Conservation (phyloP, 2,329 filamentous ascomycete genomes). For the Drechslerella dactyloides region DNA sequence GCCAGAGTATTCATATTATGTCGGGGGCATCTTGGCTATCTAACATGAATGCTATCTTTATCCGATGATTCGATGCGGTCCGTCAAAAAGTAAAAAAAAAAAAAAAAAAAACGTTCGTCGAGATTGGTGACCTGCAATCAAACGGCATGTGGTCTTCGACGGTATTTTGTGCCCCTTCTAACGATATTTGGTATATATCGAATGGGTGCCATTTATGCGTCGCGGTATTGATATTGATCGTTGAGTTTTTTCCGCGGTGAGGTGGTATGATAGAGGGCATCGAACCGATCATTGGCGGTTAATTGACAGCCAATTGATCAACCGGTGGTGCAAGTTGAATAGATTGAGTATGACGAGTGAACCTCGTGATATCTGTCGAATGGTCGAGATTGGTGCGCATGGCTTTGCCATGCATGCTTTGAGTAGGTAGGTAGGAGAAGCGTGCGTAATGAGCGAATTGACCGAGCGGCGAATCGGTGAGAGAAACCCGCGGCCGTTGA, state of each 20-base stretch:
- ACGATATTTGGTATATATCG: neutral
- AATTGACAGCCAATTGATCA: too few species aligned
- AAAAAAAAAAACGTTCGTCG: slow-evolving; percentile 22
- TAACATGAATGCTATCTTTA: slow-evolving; percentile 10
- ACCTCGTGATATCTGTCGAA: too few species aligned
- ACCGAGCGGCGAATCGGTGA: too few species aligned
- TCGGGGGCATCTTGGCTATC: neutral
- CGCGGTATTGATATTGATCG: neutral
- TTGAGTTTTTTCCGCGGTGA: neutral
- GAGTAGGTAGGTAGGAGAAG: too few species aligned
- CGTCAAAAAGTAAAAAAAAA: slow-evolving; percentile 45
- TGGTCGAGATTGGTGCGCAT: too few species aligned
- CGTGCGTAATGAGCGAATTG: too few species aligned
- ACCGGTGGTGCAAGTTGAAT: too few species aligned
- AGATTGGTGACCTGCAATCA: slow-evolving; percentile 27
- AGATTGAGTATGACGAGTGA: too few species aligned
- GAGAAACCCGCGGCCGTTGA: too few species aligned
- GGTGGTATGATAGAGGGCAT: neutral
- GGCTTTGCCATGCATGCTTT: too few species aligned
- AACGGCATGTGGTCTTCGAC: slow-evolving; percentile 36
- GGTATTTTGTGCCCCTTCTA: neutral
- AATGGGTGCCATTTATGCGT: too few species aligned
- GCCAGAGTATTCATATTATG: neutral
- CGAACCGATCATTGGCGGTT: neutral
- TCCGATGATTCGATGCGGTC: slow-evolving; percentile 15